Conservation (phyloP, 805 yeast species). For the Cyberlindnera galapagoensis region DNA sequence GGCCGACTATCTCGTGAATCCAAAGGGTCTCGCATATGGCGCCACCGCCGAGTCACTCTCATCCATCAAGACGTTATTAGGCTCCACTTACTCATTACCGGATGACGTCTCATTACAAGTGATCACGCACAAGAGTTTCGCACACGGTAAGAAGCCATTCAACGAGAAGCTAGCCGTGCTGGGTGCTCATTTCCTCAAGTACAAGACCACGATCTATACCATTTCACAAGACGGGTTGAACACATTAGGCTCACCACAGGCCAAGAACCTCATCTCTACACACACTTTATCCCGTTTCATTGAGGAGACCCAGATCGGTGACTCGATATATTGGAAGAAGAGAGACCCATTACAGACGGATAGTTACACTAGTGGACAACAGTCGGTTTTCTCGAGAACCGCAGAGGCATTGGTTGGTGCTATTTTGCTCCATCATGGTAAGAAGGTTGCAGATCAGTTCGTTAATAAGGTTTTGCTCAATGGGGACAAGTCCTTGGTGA, state of each 20-base stretch:
- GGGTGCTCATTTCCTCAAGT: slow-evolving; percentile 59
- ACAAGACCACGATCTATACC: slow-evolving; percentile 27
- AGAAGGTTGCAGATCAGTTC: slow-evolving; percentile 49
- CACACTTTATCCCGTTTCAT: slow-evolving; percentile 47
- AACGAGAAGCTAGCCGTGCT: slow-evolving; percentile 77
- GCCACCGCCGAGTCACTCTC: slow-evolving; percentile 40
- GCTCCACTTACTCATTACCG: slow-evolving; percentile 44
- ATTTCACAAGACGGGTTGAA: slow-evolving; percentile 32
- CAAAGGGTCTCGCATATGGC: slow-evolving; percentile 51
- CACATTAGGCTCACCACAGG: slow-evolving; percentile 49
- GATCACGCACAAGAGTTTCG: slow-evolving; percentile 90
- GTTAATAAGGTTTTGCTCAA: slow-evolving; percentile 42
- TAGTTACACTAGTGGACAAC: slow-evolving; percentile 48
- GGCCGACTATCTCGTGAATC: slow-evolving; percentile 42
- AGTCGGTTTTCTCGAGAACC: slow-evolving; percentile 46
- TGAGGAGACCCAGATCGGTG: slow-evolving; percentile 38
- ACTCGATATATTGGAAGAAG: slow-evolving; percentile 61
- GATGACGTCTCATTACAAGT: slow-evolving; percentile 68
- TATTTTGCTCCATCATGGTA: slow-evolving; percentile 56
- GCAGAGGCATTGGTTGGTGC: slow-evolving; percentile 64
- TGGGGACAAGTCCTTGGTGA: slow-evolving; percentile 19
- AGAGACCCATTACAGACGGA: slow-evolving; percentile 40
- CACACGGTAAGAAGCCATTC: slow-evolving; percentile 84
- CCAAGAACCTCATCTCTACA: slow-evolving; percentile 47
- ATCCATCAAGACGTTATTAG: slow-evolving; percentile 43